These are phyloP conservation scores for Raffaelea albimanens DNA, from an alignment of 2,329 filamentous ascomycete species.

Conservation along the genomic window DNA sequence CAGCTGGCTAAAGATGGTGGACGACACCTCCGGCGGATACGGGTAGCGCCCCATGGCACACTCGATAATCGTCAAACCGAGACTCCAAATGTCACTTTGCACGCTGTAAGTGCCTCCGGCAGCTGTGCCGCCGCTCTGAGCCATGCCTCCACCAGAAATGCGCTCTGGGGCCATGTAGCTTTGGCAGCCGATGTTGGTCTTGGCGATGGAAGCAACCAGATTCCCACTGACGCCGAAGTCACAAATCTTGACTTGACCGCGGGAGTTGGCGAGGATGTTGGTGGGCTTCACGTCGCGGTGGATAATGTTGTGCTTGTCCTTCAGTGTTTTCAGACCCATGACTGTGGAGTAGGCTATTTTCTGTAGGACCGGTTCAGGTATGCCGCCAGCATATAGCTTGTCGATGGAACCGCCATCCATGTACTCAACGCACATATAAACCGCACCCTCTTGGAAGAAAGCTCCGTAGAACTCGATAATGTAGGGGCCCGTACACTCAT, in stretches of 20 bases:
- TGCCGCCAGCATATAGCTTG: slow-evolving; percentile 83
- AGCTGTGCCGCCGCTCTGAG: slow-evolving; percentile 56
- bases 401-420: slow-evolving; percentile 99
- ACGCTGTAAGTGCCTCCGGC: slow-evolving; percentile 88
- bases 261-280: slow-evolving; percentile 89
- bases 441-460: slow-evolving; percentile 96
- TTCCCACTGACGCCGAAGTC: slow-evolving; percentile 98
- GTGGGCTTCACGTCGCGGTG: slow-evolving; percentile 98
- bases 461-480: slow-evolving; percentile 99
- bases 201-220: slow-evolving; percentile 91
- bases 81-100: slow-evolving; percentile 95
- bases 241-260: slow-evolving; percentile 92
- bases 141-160: slow-evolving; percentile 78
- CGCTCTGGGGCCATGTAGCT: slow-evolving; percentile 98
- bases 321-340: slow-evolving; percentile 83
- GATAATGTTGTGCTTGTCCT: slow-evolving; percentile 98
- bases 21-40: slow-evolving; percentile 93
- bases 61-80: slow-evolving; percentile 90
- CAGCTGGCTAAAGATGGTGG: slow-evolving; percentile 95
- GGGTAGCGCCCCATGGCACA: slow-evolving; percentile 92
- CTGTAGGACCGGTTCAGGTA: slow-evolving; percentile 77
- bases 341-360: slow-evolving; percentile 89
- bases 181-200: slow-evolving; percentile 97
- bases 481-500: slow-evolving; percentile 88
- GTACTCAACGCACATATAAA: slow-evolving; percentile 98